phyloP scores from a whole-genome alignment of 108 stramenopile species.

The Cyclotella baltica region DNA sequence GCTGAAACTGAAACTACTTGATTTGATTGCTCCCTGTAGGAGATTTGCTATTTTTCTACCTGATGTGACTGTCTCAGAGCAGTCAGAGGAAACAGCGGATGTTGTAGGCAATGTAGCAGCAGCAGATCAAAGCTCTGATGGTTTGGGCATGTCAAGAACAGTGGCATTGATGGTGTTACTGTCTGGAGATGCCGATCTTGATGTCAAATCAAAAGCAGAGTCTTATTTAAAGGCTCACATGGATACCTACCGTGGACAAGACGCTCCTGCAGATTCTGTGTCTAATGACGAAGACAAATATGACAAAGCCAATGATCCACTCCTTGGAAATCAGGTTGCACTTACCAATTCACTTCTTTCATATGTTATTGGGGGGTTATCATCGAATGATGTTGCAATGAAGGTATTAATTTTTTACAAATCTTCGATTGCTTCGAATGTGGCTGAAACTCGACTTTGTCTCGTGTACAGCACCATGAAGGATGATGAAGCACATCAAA shows the following conservation, averaged over 20 bases:
- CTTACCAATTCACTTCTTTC: constrained; percentile 54
- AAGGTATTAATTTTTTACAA: constrained; percentile 18
- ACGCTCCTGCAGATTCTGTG: constrained; percentile 9
- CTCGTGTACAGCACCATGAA: constrained; percentile 32
- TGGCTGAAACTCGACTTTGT: constrained; percentile 26
- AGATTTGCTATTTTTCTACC: constrained; percentile 64
- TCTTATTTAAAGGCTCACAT: constrained; percentile 69
- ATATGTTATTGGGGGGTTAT: constrained; percentile 60
- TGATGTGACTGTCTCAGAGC: background rate
- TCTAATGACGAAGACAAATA: background rate
- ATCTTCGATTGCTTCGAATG: constrained; percentile 33
- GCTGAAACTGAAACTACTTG: constrained; percentile 64
- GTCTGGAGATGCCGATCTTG: constrained; percentile 62
- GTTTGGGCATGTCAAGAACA: constrained; percentile 60
- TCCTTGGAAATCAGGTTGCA: constrained; percentile 55
- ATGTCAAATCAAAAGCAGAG: constrained; percentile 65
- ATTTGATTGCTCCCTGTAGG: constrained; percentile 76
- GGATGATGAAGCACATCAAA: constrained; percentile 23
- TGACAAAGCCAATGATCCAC: constrained; percentile 12
- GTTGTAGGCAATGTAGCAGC: background rate
- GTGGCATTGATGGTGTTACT: constrained; percentile 68
- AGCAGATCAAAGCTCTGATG: background rate
- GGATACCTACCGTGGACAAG: constrained; percentile 59
- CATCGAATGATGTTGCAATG: constrained; percentile 16
- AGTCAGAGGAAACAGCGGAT: background rate